Evolutionary conservation across 805 yeast genomes (phyloP).

Genomic region (Teunomyces lycoperdinae): DNA sequence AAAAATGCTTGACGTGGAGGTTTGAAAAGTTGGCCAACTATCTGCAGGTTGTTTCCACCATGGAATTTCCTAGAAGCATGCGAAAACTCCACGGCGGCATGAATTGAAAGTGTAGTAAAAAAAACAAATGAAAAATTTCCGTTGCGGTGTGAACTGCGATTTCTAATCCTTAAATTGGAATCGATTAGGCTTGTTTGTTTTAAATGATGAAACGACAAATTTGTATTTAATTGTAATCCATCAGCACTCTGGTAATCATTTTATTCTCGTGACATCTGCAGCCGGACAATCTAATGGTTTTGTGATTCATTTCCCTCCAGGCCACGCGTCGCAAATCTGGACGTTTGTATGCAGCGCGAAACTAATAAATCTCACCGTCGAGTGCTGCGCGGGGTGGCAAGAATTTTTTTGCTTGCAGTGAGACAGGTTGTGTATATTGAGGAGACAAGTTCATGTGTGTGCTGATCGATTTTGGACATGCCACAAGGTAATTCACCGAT

Average conservation of each 20-base stretch:
- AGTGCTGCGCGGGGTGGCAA: not conserved
- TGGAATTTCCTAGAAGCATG: conserved; percentile 2
- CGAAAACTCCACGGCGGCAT: not conserved
- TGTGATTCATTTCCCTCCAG: not conserved
- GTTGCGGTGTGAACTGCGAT: not conserved
- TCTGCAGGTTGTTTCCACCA: not conserved
- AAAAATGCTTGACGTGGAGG: conserved; percentile 4
- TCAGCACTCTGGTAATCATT: not conserved
- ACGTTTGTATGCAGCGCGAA: not conserved
- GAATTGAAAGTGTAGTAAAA: not conserved
- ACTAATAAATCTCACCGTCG: too few relatives aligned
- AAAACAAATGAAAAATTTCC: not conserved
- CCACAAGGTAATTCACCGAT: not conserved
- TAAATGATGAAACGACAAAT: too few relatives aligned
- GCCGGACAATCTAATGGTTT: not conserved
- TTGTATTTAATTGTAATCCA: too few relatives aligned
- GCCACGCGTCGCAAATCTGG: not conserved
- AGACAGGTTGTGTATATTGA: not conserved
- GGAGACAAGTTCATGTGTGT: not conserved
- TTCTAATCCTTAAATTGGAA: not conserved
- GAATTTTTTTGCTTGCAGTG: not conserved
- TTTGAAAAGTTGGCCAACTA: not conserved
- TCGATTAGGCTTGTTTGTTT: not conserved
- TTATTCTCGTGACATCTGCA: not conserved
- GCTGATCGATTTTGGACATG: not conserved